Evolutionary conservation across 2,329 filamentous ascomycete species (phyloP), one percentile per base, ranked within the genome.

Genomic region (Ophiocordyceps camponoti-rufipedis): DNA sequence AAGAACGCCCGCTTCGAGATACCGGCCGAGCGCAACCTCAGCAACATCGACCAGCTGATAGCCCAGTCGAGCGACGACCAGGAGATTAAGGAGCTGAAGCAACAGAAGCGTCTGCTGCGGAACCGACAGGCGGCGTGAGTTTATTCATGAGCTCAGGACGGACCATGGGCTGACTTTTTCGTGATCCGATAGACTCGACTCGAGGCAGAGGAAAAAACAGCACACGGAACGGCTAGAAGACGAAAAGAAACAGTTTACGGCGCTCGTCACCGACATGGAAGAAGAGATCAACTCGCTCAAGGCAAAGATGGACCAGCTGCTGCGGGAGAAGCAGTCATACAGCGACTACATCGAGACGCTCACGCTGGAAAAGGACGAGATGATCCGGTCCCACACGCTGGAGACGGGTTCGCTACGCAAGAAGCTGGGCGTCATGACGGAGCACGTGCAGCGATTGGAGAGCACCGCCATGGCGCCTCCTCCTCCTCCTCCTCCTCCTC

Each of bases 1-100:
- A 96, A 96, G 82, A 98, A 96, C 58, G 87, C 88, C 52, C 83
- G 89, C 53, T 95, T 96, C 64, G 89, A 96, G 58, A 98, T 98
- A 53, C 91, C 91, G 10, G 80, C 85, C 41, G 91, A 95, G 66
- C 78, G 88, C 50, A 96, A 88, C 57, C 75, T 98, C 54, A 80
- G 76, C 70, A 96, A 93, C 66, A 96, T 98, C 64, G 91, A 98
- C 62, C 75, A 85, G 49, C 73, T 96, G 58, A 96, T 98, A 63
- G 74, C 81, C 45, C 80, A 85, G 64, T 89, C 86, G 33, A 86
- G 78, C 46, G 82, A 93, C 62, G 89, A 96, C 57, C 80, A 91
- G 52, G 82, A 94, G 68, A 84, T 94, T 69, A 96, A 94, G 72
- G 88, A 96, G 67, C 74, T 98, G 57, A 98, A 98, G 75, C 87